Evolutionary conservation across 768 basidiomycete genomes (phyloP), one percentile per base, ranked within the genome.

Genomic region (Podaxis sp.): DNA sequence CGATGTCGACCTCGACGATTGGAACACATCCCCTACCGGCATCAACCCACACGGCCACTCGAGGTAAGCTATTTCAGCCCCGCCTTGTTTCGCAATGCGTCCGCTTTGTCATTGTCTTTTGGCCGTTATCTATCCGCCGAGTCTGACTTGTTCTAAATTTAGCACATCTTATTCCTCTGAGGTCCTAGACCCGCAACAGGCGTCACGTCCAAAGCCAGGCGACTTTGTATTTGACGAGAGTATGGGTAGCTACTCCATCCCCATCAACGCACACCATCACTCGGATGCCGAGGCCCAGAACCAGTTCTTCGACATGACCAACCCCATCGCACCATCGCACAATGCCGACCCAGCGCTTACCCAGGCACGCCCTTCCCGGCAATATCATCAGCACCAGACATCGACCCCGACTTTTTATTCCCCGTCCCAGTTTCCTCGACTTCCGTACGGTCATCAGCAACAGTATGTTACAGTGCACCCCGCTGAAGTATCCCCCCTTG

Each of bases 1-100:
- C 44, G 67, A 70, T 36, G 65, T 69, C 56, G 68, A 71, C 50
- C 21, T 68, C 25, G 72, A 73, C 37, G 68, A 70, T 50, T 73
- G 70, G 66, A 63, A 63, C 50, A 23, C 68, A 21, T 63, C 61
- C 25, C 61, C 65, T 37, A 27, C 23, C 21, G 27, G 42, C 27
- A n/a, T 53, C n/a, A 28, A 52, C 38, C n/a, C 38, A 5, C 58
- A 64, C 50, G 14, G 55, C 61, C 42, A 56, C 62, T 50, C 67
- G 62, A 55, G 59, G 62, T 36, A 21, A 54, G 21, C 64, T 55
- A 54, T 67, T 63, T 59, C 57, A 32, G 28, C 50, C 32, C 40
- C 6, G 5, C 47, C 59, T 21, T 40, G 51, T 55, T 44, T 59
- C 62, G n/a, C 57, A 40, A 14, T 40, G 37, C 46, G 46, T 32